Base-by-base conservation (phyloP, 2,329 filamentous ascomycete genomes). In the Fusarium kyushuense region DNA sequence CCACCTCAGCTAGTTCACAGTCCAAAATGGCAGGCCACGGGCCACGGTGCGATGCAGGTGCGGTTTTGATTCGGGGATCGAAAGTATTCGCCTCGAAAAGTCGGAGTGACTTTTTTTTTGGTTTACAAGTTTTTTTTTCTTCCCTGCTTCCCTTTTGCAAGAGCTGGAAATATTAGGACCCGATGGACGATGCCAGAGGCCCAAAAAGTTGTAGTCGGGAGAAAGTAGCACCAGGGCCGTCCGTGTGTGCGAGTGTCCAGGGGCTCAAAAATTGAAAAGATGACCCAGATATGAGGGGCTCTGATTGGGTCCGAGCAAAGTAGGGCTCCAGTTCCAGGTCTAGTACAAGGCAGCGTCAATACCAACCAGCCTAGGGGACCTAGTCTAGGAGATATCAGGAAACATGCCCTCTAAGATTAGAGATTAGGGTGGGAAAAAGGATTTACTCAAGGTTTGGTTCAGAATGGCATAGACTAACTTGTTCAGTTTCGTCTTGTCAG, bases 311-410 rank as follows among this genome's bases (percentile, higher is more conserved):
- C 16, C 27, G 47, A 38, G 49, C 64, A 58, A 65, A 56, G 51
- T 72, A 73, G 71, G 71, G 71, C 69, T 73, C 60, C 63, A 54
- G 54, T 66, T 67, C 54, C 56, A 46, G 56, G 54, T 21, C 54
- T 36, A 47, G 56, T 57, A 23, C 19, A 41, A 41, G 19, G 23
- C 53, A 56, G 54, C 33, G 54, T 38, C 32, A 21, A n/a, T 38
- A 30, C 32, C 23, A 36, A 30, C 32, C 23, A 36, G 21, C 16
- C 27, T 45, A 36, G 46, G 46, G n/a, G 32, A n/a, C n/a, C n/a
- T n/a, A 43, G 25, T 43, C 41, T n/a, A 48, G 40, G 40, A 42
- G 13, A 45, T 30, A 10, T 45, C n/a, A 45, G 42, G 13, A 30
- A 29, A 45, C 27, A 21, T 45, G n/a, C 29, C 42, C 27, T 45